Base-by-base conservation (phyloP, 2,329 filamentous ascomycete genomes). In the Pseudogymnoascus sp. region DNA sequence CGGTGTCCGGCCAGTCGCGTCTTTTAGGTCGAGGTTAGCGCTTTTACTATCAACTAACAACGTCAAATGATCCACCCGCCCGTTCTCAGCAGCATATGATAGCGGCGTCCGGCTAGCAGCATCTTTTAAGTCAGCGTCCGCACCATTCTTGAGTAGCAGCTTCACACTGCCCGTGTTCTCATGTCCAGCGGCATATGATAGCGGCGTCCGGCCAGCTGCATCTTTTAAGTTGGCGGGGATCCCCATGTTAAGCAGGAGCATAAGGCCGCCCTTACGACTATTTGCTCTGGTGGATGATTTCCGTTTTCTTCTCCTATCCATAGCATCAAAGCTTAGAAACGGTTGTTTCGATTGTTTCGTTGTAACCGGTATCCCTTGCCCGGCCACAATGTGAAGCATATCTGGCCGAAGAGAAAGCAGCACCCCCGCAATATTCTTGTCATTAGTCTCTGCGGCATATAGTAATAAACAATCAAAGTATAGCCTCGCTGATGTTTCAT, bases 191-290 rank as follows among this genome's bases (percentile, higher is more conserved):
- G 40, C 40, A 42, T 42, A 40, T 7, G 25, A 60, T 18, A 60
- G 14, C 4, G 60, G 21, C 21, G 60, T 56, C 23, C 92, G 23
- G 23, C 44, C 44, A n/a, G 3, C 12, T 1, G 10, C 21, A 38
- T 62, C 42, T 60, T 64, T 59, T 7, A n/a, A 8, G 11, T 38
- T 4, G 6, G 12, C 4, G 31, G 38, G 63, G 50, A 10, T n/a
- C 6, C 28, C 28, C 5, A 21, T 5, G 18, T n/a, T 31, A 2
- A n/a, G 2, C 1, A 37, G n/a, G 2, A 18, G 12, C 28, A 2
- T 21, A 42, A 42, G 8, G 38, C 38, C n/a, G 7, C n/a, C n/a
- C n/a, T n/a, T n/a, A n/a, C n/a, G n/a, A n/a, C n/a, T n/a, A n/a
- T n/a, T n/a, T n/a, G n/a, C n/a, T n/a, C n/a, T n/a, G n/a, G n/a